Conservation (phyloP, 148 eudicot species). For the Vaccinium myrtillus region DNA sequence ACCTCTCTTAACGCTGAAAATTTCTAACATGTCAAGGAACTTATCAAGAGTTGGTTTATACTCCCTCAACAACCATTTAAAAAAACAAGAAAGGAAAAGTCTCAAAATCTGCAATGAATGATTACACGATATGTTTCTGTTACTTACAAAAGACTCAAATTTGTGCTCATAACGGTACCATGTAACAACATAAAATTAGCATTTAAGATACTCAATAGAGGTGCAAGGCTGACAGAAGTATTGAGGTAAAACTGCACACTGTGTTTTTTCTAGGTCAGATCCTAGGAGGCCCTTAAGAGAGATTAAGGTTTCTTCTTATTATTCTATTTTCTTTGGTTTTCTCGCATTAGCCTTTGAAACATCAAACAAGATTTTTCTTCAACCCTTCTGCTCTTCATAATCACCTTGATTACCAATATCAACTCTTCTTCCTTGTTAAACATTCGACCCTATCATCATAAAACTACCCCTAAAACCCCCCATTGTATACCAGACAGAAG, state of each 20-base stretch:
- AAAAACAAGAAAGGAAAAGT: too few species aligned
- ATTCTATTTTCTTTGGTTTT: not conserved
- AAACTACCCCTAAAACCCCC: not conserved
- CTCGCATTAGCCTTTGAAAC: not conserved
- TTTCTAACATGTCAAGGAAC: too few species aligned
- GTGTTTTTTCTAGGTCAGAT: not conserved
- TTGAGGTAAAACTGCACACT: not conserved
- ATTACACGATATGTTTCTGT: not conserved
- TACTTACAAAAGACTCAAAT: not conserved
- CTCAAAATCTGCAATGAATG: conserved; percentile 1
- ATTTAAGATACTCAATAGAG: not conserved
- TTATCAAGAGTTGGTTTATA: too few species aligned
- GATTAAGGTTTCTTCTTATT: not conserved
- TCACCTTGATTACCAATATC: not conserved
- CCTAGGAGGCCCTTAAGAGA: not conserved
- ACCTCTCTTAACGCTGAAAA: too few species aligned
- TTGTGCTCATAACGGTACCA: not conserved
- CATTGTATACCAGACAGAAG: not conserved
- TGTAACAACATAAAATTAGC: not conserved
- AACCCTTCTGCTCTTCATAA: not conserved
- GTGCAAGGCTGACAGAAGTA: too few species aligned
- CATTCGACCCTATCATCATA: not conserved
- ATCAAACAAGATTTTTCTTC: not conserved
- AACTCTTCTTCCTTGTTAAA: not conserved
- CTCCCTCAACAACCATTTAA: too few species aligned